Evolutionary conservation across 441 rosid genomes (phyloP).

Genomic region (Biscutella laevigata): DNA sequence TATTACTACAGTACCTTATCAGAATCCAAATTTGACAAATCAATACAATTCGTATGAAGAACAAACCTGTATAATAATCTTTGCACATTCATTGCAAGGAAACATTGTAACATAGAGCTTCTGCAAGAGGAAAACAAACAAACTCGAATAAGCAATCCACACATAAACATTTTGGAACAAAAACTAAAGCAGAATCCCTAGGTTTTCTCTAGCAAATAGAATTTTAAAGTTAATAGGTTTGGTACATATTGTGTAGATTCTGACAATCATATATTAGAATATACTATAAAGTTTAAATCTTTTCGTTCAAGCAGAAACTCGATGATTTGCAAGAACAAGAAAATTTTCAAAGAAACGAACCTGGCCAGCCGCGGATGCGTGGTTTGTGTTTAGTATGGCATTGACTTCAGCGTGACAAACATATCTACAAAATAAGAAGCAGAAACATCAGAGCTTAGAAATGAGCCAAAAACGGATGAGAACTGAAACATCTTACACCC

Average conservation of each 20-base stretch:
- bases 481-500: not conserved
- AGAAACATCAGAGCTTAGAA: slow-evolving; percentile 6
- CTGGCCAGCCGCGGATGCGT: slow-evolving; percentile 88
- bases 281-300: not conserved
- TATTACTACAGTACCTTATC: not conserved
- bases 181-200: not conserved
- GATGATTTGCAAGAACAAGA: not conserved
- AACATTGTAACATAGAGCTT: slow-evolving; percentile 92
- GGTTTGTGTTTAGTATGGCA: slow-evolving; percentile 88
- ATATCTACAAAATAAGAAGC: slow-evolving; percentile 41
- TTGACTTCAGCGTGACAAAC: slow-evolving; percentile 98
- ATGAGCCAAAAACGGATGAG: slow-evolving; percentile 9
- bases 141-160: not conserved
- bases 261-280: not conserved
- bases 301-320: not conserved
- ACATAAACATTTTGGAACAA: not conserved
- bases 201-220: not conserved
- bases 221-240: not conserved
- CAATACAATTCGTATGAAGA: not conserved
- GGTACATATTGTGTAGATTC: not conserved
- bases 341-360: slow-evolving; percentile 25
- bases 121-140: slow-evolving; percentile 38
- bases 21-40: slow-evolving; percentile 6
- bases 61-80: slow-evolving; percentile 80
- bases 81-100: slow-evolving; percentile 97